Conservation (phyloP, 495 filamentous ascomycete species). For the Penicillium nucicola region DNA sequence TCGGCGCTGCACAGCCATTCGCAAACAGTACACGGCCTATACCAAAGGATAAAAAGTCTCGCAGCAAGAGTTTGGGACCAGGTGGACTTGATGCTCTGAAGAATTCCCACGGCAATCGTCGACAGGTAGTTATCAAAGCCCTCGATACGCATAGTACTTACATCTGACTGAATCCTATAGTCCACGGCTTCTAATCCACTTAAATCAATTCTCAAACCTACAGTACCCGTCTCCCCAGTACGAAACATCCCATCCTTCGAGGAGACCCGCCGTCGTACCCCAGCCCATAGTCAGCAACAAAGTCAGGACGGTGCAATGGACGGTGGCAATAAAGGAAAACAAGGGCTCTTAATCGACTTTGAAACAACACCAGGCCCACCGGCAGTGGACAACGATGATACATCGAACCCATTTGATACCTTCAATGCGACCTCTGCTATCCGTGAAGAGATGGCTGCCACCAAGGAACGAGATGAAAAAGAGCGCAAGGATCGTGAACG, state of each 20-base stretch:
- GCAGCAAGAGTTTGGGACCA: constrained; percentile 93
- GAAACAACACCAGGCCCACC: constrained; percentile 35
- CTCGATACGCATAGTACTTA: constrained; percentile 1
- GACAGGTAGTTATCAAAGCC: constrained; percentile 56
- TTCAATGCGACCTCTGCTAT: constrained; percentile 45
- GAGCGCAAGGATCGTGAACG: constrained; percentile 64
- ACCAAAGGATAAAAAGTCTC: constrained; percentile 65
- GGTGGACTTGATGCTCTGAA: constrained; percentile 83
- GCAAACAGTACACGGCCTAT: constrained; percentile 29
- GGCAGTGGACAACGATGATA: constrained; percentile 33
- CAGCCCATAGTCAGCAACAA: constrained; percentile 26
- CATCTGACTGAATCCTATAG: constrained; percentile 25
- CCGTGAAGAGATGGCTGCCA: constrained; percentile 70
- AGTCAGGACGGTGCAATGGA: constrained; percentile 19
- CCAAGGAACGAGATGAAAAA: constrained; percentile 68
- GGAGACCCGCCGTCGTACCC: constrained; percentile 41
- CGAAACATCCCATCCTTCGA: constrained; percentile 55
- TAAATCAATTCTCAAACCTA: constrained; percentile 85
- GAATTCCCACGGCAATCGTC: constrained; percentile 72
- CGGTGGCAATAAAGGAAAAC: constrained; percentile 19
- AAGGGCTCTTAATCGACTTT: constrained; percentile 49
- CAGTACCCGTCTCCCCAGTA: constrained; percentile 62
- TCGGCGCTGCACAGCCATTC: constrained; percentile 36
- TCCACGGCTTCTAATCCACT: constrained; percentile 54
- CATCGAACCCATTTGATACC: constrained; percentile 57